Evolutionary conservation across 495 filamentous ascomycete species (phyloP).

Genomic region (Pseudomonodictys pantanalensis): DNA sequence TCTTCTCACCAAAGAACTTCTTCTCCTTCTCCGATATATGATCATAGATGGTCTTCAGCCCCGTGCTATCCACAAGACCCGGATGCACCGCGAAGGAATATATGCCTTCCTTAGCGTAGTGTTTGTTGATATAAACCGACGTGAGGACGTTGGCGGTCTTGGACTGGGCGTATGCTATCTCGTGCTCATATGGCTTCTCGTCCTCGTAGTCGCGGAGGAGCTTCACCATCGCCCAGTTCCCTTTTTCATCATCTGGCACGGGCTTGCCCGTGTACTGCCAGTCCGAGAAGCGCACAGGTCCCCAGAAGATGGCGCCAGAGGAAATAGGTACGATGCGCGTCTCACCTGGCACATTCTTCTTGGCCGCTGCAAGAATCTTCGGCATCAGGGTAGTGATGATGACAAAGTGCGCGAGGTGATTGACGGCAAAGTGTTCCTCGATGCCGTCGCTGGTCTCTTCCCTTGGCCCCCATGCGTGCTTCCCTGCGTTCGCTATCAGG

Average conservation of each 20-base stretch:
- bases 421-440: constrained; percentile 4
- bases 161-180: constrained; percentile 9
- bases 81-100: constrained; percentile 5
- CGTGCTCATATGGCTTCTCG: neutral
- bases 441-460: neutral
- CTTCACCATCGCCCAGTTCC: neutral
- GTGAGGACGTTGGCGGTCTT: constrained; percentile 9
- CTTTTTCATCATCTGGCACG: constrained; percentile 2
- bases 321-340: constrained; percentile 2
- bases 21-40: neutral
- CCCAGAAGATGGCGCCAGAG: neutral
- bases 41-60: neutral
- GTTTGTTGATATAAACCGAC: neutral
- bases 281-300: constrained; percentile 11
- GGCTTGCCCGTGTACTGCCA: constrained; percentile 4
- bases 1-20: neutral
- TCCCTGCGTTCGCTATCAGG: constrained; percentile 2
- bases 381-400: neutral
- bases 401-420: constrained; percentile 4
- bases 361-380: neutral
- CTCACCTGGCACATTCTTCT: neutral
- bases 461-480: neutral
- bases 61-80: constrained; percentile 6
- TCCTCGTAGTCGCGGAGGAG: neutral
- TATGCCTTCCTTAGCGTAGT: neutral